Conservation (phyloP, 2,329 filamentous ascomycete species). For the Myriangium duriaei region DNA sequence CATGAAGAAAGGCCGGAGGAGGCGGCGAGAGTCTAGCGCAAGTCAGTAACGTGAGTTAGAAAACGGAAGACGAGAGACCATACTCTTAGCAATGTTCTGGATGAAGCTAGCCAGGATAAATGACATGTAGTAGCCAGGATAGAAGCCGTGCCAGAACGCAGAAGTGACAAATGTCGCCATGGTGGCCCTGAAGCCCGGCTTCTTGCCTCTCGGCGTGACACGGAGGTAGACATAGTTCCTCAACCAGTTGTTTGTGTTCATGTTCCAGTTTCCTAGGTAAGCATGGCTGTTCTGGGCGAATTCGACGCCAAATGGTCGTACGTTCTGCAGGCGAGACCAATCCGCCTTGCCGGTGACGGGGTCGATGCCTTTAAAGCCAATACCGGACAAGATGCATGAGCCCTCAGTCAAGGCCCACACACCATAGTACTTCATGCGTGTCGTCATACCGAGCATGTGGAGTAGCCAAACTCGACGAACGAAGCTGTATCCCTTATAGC, state of each 20-base stretch:
- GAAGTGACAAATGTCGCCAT: slow-evolving; percentile 89
- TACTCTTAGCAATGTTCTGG: slow-evolving; percentile 90
- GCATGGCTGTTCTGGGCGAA: slow-evolving; percentile 84
- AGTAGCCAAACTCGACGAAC: slow-evolving; percentile 62
- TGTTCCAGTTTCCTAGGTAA: slow-evolving; percentile 91
- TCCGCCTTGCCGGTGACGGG: slow-evolving; percentile 69
- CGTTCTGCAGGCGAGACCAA: slow-evolving; percentile 85
- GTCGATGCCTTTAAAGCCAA: slow-evolving; percentile 91
- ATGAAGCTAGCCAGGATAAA: slow-evolving; percentile 85
- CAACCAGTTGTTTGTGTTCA: slow-evolving; percentile 96
- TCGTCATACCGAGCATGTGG: slow-evolving; percentile 70
- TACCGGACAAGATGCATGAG: slow-evolving; percentile 80
- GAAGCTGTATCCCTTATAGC: slow-evolving; percentile 56
- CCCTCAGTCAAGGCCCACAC: slow-evolving; percentile 92
- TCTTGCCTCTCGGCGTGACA: slow-evolving; percentile 88
- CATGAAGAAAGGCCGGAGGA: slow-evolving; percentile 86
- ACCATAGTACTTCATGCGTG: slow-evolving; percentile 89
- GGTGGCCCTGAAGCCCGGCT: slow-evolving; percentile 89
- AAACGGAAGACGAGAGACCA: slow-evolving; percentile 24
- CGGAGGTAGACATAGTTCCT: slow-evolving; percentile 91
- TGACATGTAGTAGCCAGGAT: slow-evolving; percentile 86
- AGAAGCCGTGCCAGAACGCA: slow-evolving; percentile 96
- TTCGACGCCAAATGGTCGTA: slow-evolving; percentile 76
- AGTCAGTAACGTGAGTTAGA: slow-evolving; percentile 8
- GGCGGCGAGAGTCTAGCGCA: slow-evolving; percentile 65